phyloP scores from a whole-genome alignment of 352 stramenopile genomes.

The Plasmopara viticola region DNA sequence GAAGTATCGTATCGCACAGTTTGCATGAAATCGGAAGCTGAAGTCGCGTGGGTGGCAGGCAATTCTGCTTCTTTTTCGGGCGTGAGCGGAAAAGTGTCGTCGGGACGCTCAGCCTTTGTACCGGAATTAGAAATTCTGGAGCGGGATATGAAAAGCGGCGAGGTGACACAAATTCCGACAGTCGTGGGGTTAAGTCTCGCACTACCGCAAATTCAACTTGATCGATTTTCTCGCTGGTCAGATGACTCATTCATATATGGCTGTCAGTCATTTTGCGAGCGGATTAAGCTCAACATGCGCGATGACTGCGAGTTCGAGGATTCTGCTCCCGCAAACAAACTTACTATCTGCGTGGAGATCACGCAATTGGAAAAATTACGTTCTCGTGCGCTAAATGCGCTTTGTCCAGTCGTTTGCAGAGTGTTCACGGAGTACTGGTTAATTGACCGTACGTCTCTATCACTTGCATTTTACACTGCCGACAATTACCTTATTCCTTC shows the following conservation, averaged over 20 bases:
- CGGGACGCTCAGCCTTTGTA: constrained; percentile 48
- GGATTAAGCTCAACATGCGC: constrained; percentile 60
- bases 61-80: constrained; percentile 66
- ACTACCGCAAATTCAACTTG: constrained; percentile 53
- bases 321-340: constrained; percentile 35
- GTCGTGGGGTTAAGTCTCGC: constrained; percentile 68
- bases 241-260: constrained; percentile 64
- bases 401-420: constrained; percentile 56
- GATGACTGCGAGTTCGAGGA: constrained; percentile 23
- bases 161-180: constrained; percentile 41
- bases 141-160: constrained; percentile 28
- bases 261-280: constrained; percentile 48
- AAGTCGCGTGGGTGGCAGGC: constrained; percentile 54
- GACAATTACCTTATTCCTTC: constrained; percentile 54
- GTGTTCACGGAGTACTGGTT: constrained; percentile 84
- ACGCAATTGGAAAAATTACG: constrained; percentile 45
- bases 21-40: constrained; percentile 67
- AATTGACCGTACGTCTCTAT: constrained; percentile 72
- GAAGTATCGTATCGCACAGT: constrained; percentile 65
- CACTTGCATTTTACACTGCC: constrained; percentile 59
- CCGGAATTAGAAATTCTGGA: constrained; percentile 67
- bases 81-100: constrained; percentile 43
- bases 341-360: constrained; percentile 58
- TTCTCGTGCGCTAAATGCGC: constrained; percentile 31
- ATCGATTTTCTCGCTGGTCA: constrained; percentile 48